phyloP scores from a whole-genome alignment of 2,329 filamentous ascomycete species.

The Lachnellula willkommii region DNA sequence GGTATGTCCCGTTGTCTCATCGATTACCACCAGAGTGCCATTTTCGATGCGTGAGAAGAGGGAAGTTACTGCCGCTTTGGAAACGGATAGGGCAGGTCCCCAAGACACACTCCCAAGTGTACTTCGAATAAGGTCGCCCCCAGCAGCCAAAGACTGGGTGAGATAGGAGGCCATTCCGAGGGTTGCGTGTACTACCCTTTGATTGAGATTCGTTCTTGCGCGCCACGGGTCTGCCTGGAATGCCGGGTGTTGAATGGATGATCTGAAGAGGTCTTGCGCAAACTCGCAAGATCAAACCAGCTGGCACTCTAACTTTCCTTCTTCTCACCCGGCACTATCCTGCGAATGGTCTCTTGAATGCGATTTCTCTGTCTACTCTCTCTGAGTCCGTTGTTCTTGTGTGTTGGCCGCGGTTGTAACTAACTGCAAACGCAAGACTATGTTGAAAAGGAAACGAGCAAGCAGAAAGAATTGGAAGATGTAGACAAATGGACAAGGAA shows the following conservation, averaged over 20 bases:
- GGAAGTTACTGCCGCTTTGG: constrained; percentile 42
- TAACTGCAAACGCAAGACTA: too few species aligned
- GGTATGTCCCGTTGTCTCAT: constrained; percentile 40
- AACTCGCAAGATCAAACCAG: background rate
- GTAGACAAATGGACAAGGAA: background rate
- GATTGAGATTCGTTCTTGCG: background rate
- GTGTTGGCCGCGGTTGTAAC: too few species aligned
- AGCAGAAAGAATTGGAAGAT: too few species aligned
- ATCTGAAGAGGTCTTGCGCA: background rate
- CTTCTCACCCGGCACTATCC: too few species aligned
- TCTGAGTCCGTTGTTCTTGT: too few species aligned
- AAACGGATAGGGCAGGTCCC: constrained; percentile 42
- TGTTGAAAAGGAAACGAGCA: too few species aligned
- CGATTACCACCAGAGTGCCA: constrained; percentile 45
- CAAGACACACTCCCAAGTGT: constrained; percentile 43
- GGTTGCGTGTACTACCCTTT: constrained; percentile 7
- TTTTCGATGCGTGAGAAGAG: constrained; percentile 43
- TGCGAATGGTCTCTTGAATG: too few species aligned
- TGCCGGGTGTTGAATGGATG: too few species aligned
- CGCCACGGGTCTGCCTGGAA: too few species aligned
- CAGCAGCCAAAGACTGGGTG: constrained; percentile 36
- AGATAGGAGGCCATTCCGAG: constrained; percentile 34
- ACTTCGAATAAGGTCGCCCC: constrained; percentile 38
- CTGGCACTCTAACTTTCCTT: background rate
- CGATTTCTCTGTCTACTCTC: too few species aligned